Evolutionary conservation across 345 rosid genomes (phyloP).

Genomic region (Salix suchowensis): DNA sequence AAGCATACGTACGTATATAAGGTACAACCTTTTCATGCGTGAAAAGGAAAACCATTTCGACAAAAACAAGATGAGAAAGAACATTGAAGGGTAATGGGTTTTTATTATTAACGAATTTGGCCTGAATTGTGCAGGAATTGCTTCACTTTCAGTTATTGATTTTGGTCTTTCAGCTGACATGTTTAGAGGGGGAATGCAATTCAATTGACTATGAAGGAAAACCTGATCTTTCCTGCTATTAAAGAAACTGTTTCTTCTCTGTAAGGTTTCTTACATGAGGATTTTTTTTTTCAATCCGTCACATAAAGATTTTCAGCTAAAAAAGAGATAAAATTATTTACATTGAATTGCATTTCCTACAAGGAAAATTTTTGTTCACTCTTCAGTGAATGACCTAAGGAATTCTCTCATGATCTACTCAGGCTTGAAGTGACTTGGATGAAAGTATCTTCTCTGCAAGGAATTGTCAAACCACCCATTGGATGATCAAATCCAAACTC

Average conservation of each 20-base stretch:
- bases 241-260: too few relatives aligned
- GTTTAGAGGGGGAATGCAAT: too few relatives aligned
- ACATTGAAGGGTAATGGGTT: conserved; percentile 42
- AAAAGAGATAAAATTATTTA: background rate
- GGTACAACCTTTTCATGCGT: conserved; percentile 30
- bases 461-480: conserved; percentile 5
- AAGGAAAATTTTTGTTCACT: background rate
- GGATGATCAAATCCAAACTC: conserved; percentile 3
- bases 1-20: conserved; percentile 40
- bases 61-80: conserved; percentile 32
- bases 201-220: too few relatives aligned
- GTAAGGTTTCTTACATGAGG: too few relatives aligned
- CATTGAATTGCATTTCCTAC: background rate
- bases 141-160: too few relatives aligned
- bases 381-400: background rate
- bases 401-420: background rate
- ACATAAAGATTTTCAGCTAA: background rate
- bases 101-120: conserved; percentile 21
- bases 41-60: conserved; percentile 35
- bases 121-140: conserved; percentile 19
- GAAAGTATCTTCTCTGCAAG: background rate
- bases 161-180: too few relatives aligned
- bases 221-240: too few relatives aligned
- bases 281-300: background rate
- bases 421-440: background rate